Conservation (phyloP, 2,329 filamentous ascomycete genomes). For the Fusarium xyrophilum region DNA sequence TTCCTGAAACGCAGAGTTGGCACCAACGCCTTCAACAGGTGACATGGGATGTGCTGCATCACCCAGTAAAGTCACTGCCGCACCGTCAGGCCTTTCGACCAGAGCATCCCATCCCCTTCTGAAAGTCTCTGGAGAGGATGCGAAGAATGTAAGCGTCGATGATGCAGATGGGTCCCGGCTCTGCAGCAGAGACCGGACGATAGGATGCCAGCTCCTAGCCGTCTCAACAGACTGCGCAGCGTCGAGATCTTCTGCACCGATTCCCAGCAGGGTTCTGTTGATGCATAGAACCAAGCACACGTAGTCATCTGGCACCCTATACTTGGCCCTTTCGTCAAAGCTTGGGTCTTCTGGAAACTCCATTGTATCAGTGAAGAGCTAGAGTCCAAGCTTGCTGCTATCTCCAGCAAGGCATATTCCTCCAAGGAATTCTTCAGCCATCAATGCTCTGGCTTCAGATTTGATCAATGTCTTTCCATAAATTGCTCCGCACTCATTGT, state of each 20-base stretch:
- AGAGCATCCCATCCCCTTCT: background rate
- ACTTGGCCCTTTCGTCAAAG: background rate
- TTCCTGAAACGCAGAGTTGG: background rate
- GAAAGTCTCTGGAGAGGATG: background rate
- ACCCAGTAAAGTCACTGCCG: background rate
- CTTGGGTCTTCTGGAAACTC: background rate
- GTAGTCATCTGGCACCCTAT: background rate
- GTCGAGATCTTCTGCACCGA: background rate
- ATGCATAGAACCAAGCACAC: background rate
- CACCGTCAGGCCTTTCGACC: fast-evolving
- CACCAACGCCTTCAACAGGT: background rate
- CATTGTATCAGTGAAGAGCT: background rate
- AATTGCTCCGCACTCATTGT: background rate
- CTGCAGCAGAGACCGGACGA: background rate
- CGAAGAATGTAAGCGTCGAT: background rate
- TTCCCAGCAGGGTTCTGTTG: background rate
- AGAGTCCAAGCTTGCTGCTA: background rate
- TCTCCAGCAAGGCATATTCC: background rate
- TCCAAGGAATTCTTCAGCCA: background rate
- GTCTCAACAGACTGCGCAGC: background rate
- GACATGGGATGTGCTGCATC: background rate
- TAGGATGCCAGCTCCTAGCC: background rate
- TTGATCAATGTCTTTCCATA: background rate
- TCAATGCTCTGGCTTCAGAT: fast-evolving
- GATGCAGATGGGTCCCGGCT: background rate